These are phyloP conservation scores for Inga oerstediana DNA, from an alignment of 306 rosid species.

Conservation along the genomic window DNA sequence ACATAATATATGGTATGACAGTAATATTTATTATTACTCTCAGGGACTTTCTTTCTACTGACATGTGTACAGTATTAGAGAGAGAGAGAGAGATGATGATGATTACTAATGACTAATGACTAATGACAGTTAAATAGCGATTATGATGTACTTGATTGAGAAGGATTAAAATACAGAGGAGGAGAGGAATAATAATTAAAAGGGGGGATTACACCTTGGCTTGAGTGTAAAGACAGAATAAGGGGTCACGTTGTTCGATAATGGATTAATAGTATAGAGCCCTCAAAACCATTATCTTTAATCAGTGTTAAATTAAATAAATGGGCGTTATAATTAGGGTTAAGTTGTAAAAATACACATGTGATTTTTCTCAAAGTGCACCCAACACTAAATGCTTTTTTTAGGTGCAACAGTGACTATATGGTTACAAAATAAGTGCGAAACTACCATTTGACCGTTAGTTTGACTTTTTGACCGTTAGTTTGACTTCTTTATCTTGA, in stretches of 20 bases:
- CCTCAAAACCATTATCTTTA: constrained; percentile 4
- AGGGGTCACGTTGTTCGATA: constrained; percentile 69
- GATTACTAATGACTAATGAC: constrained; percentile 37
- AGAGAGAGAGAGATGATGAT: neutral
- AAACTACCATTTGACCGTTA: too few species aligned
- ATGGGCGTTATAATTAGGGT: neutral
- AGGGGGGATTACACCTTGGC: constrained; percentile 58
- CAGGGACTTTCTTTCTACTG: too few species aligned
- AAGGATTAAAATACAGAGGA: constrained; percentile 25
- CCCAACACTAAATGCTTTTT: too few species aligned
- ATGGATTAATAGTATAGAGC: constrained; percentile 32
- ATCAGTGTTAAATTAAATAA: neutral
- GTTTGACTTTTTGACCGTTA: too few species aligned
- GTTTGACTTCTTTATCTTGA: too few species aligned
- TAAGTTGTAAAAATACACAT: too few species aligned
- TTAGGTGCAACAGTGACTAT: too few species aligned
- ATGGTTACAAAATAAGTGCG: too few species aligned
- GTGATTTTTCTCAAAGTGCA: too few species aligned
- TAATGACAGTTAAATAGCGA: constrained; percentile 3
- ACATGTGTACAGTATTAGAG: too few species aligned
- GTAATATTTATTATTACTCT: too few species aligned
- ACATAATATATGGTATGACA: too few species aligned
- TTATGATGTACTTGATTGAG: neutral
- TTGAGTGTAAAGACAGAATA: constrained; percentile 67
- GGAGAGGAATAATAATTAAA: constrained; percentile 10